Conservation (phyloP, 768 basidiomycete genomes). For the Mrakia blollopis region DNA sequence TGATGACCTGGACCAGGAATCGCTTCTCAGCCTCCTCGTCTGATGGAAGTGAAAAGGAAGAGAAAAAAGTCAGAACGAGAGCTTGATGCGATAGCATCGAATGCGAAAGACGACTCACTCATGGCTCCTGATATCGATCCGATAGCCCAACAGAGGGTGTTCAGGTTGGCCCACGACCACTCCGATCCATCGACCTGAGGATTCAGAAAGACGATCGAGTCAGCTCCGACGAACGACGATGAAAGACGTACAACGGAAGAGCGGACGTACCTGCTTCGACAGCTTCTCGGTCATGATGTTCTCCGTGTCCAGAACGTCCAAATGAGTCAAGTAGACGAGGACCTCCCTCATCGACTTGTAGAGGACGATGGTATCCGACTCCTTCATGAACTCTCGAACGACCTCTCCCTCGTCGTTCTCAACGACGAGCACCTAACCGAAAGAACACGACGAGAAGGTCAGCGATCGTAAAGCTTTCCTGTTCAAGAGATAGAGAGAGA, state of each 20-base stretch:
- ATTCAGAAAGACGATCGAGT: not conserved
- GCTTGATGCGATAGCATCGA: not conserved
- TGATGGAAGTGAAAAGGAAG: slow-evolving; percentile 41
- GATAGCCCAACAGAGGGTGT: slow-evolving; percentile 99
- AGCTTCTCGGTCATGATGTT: slow-evolving; percentile 96
- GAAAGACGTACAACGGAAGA: not conserved
- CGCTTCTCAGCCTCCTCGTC: slow-evolving; percentile 99
- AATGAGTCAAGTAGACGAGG: slow-evolving; percentile 92
- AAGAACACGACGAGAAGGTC: not conserved
- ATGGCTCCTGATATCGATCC: slow-evolving; percentile 98
- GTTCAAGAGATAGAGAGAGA: not conserved
- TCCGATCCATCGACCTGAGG: slow-evolving; percentile 76
- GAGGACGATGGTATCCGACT: slow-evolving; percentile 93
- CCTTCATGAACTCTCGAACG: slow-evolving; percentile 97
- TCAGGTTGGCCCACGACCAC: slow-evolving; percentile 99
- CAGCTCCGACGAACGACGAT: not conserved
- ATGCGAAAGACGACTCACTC: slow-evolving; percentile 58
- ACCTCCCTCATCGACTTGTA: slow-evolving; percentile 99
- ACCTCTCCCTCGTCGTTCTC: slow-evolving; percentile 99
- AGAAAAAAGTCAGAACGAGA: not conserved
- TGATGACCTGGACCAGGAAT: slow-evolving; percentile 97
- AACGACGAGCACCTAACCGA: slow-evolving; percentile 79
- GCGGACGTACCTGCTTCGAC: slow-evolving; percentile 67
- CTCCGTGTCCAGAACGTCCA: slow-evolving; percentile 94
- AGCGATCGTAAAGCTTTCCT: not conserved